Percentiles rank a stretch among this genome's conserved stretches.
These are phyloP conservation scores for Elongisporangium senticosum DNA, from an alignment of 352 stramenopile genomes.

Conservation along the genomic window DNA sequence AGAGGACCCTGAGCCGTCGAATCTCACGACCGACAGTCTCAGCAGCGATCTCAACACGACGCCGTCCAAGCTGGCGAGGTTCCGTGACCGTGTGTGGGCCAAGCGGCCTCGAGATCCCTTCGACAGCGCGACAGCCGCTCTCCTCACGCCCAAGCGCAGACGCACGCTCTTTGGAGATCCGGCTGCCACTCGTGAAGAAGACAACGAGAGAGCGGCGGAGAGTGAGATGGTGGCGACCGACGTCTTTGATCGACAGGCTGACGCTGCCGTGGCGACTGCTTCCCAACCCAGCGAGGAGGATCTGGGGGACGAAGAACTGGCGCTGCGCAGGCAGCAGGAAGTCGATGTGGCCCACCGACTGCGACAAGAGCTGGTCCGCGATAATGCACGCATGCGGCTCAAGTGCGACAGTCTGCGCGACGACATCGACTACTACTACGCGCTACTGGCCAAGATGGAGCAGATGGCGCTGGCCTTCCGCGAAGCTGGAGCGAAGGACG, in stretches of 20 bases:
- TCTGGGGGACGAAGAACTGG: constrained; percentile 9
- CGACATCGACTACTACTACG: constrained; percentile 53
- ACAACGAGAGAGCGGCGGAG: not conserved
- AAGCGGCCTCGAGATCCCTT: constrained; percentile 7
- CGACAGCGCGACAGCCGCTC: not conserved
- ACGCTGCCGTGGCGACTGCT: not conserved
- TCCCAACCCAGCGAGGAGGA: not conserved
- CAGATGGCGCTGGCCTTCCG: constrained; percentile 8
- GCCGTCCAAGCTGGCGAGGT: constrained; percentile 12
- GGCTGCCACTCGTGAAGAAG: not conserved
- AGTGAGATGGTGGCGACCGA: not conserved
- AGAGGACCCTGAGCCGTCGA: no score
- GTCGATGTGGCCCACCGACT: constrained; percentile 29
- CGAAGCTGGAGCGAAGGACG: no score
- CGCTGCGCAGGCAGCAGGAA: constrained; percentile 16
- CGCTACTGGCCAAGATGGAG: constrained; percentile 37
- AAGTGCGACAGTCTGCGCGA: constrained; percentile 32
- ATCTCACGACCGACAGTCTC: no score
- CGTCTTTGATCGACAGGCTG: not conserved
- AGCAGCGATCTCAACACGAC: constrained; percentile 1
- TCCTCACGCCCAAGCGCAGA: constrained; percentile 8
- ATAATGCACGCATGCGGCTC: constrained; percentile 42
- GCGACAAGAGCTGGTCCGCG: constrained; percentile 32
- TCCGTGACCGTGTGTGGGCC: constrained; percentile 14
- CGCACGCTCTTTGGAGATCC: constrained; percentile 8